These are phyloP conservation scores for Jaenimonas drosophilae DNA, from an alignment of 208 protist species.

Conservation along the genomic window DNA sequence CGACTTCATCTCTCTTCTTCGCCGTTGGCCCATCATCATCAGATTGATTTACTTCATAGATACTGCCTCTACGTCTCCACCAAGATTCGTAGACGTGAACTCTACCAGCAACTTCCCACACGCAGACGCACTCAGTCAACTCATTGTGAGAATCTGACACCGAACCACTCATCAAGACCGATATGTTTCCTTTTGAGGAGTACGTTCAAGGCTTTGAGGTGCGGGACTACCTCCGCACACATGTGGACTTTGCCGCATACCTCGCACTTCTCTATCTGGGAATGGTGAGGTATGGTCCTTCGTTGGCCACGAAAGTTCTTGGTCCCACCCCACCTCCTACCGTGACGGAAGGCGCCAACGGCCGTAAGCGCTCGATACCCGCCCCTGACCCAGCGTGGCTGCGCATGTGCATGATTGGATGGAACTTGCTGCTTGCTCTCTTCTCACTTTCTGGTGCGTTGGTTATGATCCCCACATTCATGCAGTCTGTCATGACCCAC, in stretches of 20 bases:
- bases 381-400: constrained; percentile 31
- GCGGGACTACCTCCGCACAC: constrained; percentile 19
- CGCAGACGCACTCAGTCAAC: too few species aligned
- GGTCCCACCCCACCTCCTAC: constrained; percentile 19
- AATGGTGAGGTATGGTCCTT: constrained; percentile 36
- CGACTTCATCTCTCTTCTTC: too few species aligned
- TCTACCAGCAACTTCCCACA: too few species aligned
- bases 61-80: too few species aligned
- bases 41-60: too few species aligned
- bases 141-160: too few species aligned
- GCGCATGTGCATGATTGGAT: constrained; percentile 48
- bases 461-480: constrained; percentile 40
- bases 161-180: too few species aligned
- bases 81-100: too few species aligned
- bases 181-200: constrained; percentile 20
- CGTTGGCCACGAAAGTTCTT: constrained; percentile 25
- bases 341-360: constrained; percentile 7
- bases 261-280: constrained; percentile 30
- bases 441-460: constrained; percentile 70
- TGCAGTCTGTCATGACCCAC: constrained; percentile 13
- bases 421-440: constrained; percentile 72
- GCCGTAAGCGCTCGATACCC: constrained; percentile 18
- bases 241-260: constrained; percentile 24
- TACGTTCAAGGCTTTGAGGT: constrained; percentile 21
- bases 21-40: too few species aligned